A percentile compares a stretch with the other conserved stretches of the same genome.
Evolutionary conservation across 164 flowering plant species (phyloP).

Genomic region (Stephania yunnanensis): DNA sequence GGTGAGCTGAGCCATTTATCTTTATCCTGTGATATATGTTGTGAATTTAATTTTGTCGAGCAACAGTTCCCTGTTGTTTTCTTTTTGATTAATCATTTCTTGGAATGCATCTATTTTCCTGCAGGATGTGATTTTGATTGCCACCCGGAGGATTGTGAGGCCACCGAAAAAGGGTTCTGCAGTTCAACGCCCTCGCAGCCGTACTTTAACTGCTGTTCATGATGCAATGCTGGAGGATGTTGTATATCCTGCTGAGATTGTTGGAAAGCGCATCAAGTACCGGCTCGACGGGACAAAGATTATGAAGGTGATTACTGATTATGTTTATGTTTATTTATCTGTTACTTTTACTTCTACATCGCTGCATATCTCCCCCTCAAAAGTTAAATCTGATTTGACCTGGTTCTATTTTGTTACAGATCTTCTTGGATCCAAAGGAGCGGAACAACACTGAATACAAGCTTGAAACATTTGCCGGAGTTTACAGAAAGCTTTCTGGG

Average conservation of each 20-base stretch:
- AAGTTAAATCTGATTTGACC: not conserved
- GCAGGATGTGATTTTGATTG: constrained; percentile 74
- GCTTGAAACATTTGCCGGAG: constrained; percentile 41
- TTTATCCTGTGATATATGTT: not conserved
- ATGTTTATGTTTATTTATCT: not conserved
- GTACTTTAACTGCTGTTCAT: constrained; percentile 82
- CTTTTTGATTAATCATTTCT: not conserved
- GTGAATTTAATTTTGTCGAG: not conserved
- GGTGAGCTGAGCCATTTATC: constrained; percentile 19
- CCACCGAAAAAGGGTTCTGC: constrained; percentile 96
- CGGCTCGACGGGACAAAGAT: constrained; percentile 74
- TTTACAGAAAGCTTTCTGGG: constrained; percentile 45
- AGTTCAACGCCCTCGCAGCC: constrained; percentile 63
- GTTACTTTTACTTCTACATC: not conserved
- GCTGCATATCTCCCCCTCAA: not conserved
- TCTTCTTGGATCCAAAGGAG: constrained; percentile 40
- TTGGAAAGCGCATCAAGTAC: constrained; percentile 77
- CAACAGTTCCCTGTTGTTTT: no score
- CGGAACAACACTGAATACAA: constrained; percentile 46
- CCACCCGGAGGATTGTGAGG: constrained; percentile 70
- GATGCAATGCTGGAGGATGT: constrained; percentile 81
- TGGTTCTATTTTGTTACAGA: constrained; percentile 15
- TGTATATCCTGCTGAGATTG: constrained; percentile 84
- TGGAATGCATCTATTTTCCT: not conserved
- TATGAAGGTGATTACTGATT: constrained; percentile 56